phyloP scores from a whole-genome alignment of 2,329 filamentous ascomycete species.

The Sphaerulina musiva region DNA sequence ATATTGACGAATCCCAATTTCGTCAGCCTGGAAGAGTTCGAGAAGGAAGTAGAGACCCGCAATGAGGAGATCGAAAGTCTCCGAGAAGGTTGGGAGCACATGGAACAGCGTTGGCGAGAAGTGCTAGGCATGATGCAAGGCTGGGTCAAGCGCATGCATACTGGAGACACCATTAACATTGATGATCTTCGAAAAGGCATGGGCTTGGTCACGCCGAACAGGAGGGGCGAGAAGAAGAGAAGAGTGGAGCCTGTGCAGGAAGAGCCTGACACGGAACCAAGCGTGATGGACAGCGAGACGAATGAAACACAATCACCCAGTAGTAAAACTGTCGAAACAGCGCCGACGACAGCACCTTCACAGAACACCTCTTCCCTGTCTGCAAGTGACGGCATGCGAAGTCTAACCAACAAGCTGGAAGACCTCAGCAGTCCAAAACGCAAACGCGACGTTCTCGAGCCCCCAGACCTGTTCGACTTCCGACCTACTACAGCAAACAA shows the following conservation, averaged over 20 bases:
- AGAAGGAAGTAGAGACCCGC: conserved; percentile 83
- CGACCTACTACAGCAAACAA: conserved; percentile 18
- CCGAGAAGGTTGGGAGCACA: conserved; percentile 81
- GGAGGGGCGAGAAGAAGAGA: conserved; percentile 16
- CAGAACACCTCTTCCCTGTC: conserved; percentile 1
- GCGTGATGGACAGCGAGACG: conserved; percentile 25
- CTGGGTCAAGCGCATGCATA: conserved; percentile 78
- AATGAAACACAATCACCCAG: conserved; percentile 23
- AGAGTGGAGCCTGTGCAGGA: conserved; percentile 24
- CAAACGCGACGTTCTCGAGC: conserved; percentile 30
- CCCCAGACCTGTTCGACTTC: conserved; percentile 34
- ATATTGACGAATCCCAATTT: conserved; percentile 94
- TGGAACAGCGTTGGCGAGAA: conserved; percentile 86
- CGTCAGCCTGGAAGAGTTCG: conserved; percentile 88
- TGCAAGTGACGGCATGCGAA: conserved; percentile 7
- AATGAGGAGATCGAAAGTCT: conserved; percentile 84
- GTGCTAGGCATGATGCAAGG: conserved; percentile 84
- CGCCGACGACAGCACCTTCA: neutral
- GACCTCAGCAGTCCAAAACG: conserved; percentile 22
- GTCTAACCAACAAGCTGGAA: conserved; percentile 5
- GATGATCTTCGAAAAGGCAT: conserved; percentile 56
- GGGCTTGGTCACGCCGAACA: conserved; percentile 42
- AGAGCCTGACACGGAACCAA: conserved; percentile 15
- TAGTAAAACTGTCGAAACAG: neutral
- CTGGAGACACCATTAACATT: conserved; percentile 61